Percentiles rank a stretch among this genome's conserved stretches.
phyloP scores from a whole-genome alignment of 73 alveolate genomes.

The Blepharisma japonicum region DNA sequence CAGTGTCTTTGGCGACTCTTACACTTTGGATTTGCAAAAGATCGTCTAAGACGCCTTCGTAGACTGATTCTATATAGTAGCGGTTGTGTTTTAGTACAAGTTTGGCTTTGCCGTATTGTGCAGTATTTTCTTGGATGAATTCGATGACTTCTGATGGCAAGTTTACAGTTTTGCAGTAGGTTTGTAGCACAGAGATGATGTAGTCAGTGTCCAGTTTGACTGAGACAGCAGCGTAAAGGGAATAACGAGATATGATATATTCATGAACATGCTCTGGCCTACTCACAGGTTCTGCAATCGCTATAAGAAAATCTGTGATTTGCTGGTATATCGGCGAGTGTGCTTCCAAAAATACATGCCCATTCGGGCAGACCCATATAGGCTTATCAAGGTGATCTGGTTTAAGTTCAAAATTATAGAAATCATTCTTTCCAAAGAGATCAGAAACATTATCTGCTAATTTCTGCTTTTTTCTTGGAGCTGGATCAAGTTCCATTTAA shows the following conservation, averaged over 20 bases:
- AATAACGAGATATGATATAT: conserved; percentile 69
- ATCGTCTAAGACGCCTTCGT: conserved; percentile 36
- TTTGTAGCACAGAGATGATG: conserved; percentile 66
- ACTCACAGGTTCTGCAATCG: conserved; percentile 94
- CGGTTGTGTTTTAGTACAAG: conserved; percentile 72
- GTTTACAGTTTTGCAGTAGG: conserved; percentile 55
- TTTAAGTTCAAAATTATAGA: conserved; percentile 37
- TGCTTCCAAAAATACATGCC: conserved; percentile 73
- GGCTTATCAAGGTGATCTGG: conserved; percentile 59
- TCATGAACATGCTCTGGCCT: conserved; percentile 93
- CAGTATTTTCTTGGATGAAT: conserved; percentile 75
- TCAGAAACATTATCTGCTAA: no score
- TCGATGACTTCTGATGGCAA: conserved; percentile 66
- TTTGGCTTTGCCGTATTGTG: conserved; percentile 82
- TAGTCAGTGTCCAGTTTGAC: conserved; percentile 78
- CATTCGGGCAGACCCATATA: conserved; percentile 58
- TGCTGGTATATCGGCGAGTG: conserved; percentile 70
- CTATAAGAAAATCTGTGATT: conserved; percentile 90
- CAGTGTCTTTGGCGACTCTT: conserved; percentile 32
- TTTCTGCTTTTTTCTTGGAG: no score
- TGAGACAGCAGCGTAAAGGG: conserved; percentile 91
- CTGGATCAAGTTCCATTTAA: no score
- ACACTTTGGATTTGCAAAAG: conserved; percentile 44
- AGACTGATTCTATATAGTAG: conserved; percentile 70
- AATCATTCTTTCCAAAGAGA: neutral